Conservation (phyloP, 768 basidiomycete genomes). For the Boletus rubescentipes region DNA sequence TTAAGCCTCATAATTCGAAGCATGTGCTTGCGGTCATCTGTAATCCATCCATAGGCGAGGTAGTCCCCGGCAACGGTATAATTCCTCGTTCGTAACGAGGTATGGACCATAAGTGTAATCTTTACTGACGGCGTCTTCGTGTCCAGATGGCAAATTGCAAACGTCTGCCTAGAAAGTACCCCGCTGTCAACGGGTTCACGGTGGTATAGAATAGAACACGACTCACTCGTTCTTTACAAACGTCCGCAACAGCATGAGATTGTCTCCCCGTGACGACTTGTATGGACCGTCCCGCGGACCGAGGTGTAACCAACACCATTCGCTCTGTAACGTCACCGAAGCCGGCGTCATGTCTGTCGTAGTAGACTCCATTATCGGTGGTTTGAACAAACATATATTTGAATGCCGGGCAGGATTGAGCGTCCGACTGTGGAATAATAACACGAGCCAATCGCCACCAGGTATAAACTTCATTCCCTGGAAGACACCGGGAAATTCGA, state of each 20-base stretch:
- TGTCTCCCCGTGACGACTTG: constrained; percentile 31
- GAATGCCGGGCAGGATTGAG: constrained; percentile 31
- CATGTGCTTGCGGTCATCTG: constrained; percentile 28
- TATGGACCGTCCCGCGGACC: constrained; percentile 27
- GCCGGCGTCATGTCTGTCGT: background rate
- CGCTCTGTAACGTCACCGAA: constrained; percentile 30
- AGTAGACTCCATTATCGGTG: constrained; percentile 6
- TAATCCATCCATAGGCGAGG: constrained; percentile 31
- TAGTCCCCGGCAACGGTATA: constrained; percentile 26
- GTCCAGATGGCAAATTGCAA: constrained; percentile 28
- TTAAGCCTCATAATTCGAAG: constrained; percentile 31
- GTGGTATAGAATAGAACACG: background rate
- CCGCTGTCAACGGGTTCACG: background rate
- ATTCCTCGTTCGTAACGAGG: constrained; percentile 24
- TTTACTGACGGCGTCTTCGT: constrained; percentile 27
- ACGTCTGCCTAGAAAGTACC: constrained; percentile 15
- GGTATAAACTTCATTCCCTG: constrained; percentile 32
- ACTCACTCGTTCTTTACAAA: constrained; percentile 27
- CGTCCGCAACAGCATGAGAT: constrained; percentile 29
- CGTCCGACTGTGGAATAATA: constrained; percentile 32
- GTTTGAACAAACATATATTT: constrained; percentile 29
- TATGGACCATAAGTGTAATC: constrained; percentile 26
- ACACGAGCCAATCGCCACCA: constrained; percentile 30
- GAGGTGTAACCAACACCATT: constrained; percentile 28
- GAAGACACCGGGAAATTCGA: constrained; percentile 31